Base-by-base conservation (phyloP, 306 rosid genomes). In the Biancaea sappan region DNA sequence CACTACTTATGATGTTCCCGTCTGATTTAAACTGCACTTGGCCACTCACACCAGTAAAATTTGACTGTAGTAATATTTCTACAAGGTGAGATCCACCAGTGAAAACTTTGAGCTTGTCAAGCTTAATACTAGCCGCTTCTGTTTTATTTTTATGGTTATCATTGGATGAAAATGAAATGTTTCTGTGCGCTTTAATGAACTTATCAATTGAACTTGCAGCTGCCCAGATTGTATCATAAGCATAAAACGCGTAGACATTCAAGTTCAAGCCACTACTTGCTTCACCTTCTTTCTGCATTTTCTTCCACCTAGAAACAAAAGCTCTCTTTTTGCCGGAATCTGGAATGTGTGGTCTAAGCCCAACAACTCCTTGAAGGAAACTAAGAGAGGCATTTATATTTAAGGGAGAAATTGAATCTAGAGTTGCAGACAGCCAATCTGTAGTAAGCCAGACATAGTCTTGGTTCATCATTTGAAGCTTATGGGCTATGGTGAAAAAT, bases 151-250 rank as follows among this genome's bases (percentile, higher is more conserved):
- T 56, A 5, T 56, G 73, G 68, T 52, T 69, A 52, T 69, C 78
- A 73, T 28, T 48, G 35, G 67, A 38, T 41, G 90, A 83, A 73
- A 88, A 88, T 26, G 86, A 78, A 29, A 85, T 28, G 28, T 86
- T 85, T 83, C 79, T 57, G 37, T 74, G 22, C 54, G 58, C 81
- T 41, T 66, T 57, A 2, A 88, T 40, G 40, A 76, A 81, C 26
- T 61, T 77, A 74, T 79, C 88, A 9, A 88, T 77, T 4, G 89
- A 72, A 59, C 41, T 62, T 18, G 92, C 90, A 44, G 79, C 86
- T 22, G 80, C 48, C 87, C 86, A 84, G 14, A 88, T 81, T 60
- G 92, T 76, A 69, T 88, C 92, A 25, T 88, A 88, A 78, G 92
- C 89, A 61, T 51, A 71, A 41, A 85, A 84, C n/a, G 86, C 89